Evolutionary conservation across 768 basidiomycete genomes (phyloP), one percentile per base, ranked within the genome.

Genomic region (Gyrodon lividus): DNA sequence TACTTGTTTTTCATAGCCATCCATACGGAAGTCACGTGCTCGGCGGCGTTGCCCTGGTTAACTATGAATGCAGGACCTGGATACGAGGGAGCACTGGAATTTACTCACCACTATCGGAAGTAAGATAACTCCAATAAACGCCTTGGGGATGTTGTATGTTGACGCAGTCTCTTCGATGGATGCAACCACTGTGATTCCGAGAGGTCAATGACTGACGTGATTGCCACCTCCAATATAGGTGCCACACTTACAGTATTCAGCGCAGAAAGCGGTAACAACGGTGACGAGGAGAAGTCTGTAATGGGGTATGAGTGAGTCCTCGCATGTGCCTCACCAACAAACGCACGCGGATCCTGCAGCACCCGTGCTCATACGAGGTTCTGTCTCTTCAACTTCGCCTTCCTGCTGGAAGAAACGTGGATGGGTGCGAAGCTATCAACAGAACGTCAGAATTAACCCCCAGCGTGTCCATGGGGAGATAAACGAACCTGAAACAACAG

Each of bases 81-180:
- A 20, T 24, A 8, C 28, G 19, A 4, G 46, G 33, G 10, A 48
- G 14, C 19, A 41, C 12, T 30, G 34, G 43, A 3, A 35, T 13
- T 24, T 46, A 74, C 83, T 50, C 65, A 86, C 90, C 39, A 95
- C 93, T 45, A 97, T 85, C 3, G 93, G 92, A 5, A 97, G 73
- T 26, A 97, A 74, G 58, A 95, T 90, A 13, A 94, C 68, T 65
- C 90, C 90, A 58, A 93, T 92, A 72, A 94, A 93, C 0, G 83
- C 60, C 68, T 90, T 91, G 0, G 91, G 89, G 48, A 97, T 88
- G 48, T 77, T 66, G 68, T 91, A 93, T 35, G 87, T 77, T 12
- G 81, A 74, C 2, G 93, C 91, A 22, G 89, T 91, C 65, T 95
- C 92, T 66, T 96, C 94, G 56, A 97, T 96, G 4, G 90, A 92